These are phyloP conservation scores for Wickerhamomyces tratensis DNA, from an alignment of 805 yeast genomes.

Conservation along the genomic window DNA sequence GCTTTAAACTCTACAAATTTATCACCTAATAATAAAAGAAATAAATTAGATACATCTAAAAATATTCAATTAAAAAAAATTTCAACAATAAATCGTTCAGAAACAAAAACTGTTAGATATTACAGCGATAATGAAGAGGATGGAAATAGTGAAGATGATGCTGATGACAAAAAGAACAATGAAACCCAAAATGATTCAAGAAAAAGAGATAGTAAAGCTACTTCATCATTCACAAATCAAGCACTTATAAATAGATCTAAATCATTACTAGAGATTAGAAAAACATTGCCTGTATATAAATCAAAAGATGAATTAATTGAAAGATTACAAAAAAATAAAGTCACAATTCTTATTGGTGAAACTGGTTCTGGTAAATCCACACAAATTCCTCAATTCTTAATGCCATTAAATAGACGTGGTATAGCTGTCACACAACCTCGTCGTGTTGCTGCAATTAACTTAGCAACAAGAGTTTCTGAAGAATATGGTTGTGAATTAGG, in stretches of 20 bases:
- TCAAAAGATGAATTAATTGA: slow-evolving; percentile 55
- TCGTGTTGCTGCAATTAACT: slow-evolving; percentile 92
- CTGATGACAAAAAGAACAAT: not conserved
- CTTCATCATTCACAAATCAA: slow-evolving; percentile 7
- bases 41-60: no score
- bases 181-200: slow-evolving; percentile 4
- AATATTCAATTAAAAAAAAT: slow-evolving; percentile 7
- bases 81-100: slow-evolving; percentile 2
- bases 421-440: slow-evolving; percentile 96
- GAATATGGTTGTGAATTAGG: slow-evolving; percentile 78
- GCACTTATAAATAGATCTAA: slow-evolving; percentile 28
- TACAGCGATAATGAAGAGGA: slow-evolving; percentile 27
- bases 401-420: slow-evolving; percentile 37
- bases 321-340: slow-evolving; percentile 46
- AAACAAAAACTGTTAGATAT: slow-evolving; percentile 24
- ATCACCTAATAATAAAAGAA: no score
- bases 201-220: slow-evolving; percentile 8
- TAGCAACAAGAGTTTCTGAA: slow-evolving; percentile 87
- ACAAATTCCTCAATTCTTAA: slow-evolving; percentile 88
- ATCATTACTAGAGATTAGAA: slow-evolving; percentile 40
- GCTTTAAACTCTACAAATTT: no score
- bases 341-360: slow-evolving; percentile 84
- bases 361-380: slow-evolving; percentile 98
- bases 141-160: slow-evolving; percentile 7
- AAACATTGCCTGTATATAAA: slow-evolving; percentile 65